Evolutionary conservation across 345 rosid genomes (phyloP).

Genomic region (Rhizophora mangle): DNA sequence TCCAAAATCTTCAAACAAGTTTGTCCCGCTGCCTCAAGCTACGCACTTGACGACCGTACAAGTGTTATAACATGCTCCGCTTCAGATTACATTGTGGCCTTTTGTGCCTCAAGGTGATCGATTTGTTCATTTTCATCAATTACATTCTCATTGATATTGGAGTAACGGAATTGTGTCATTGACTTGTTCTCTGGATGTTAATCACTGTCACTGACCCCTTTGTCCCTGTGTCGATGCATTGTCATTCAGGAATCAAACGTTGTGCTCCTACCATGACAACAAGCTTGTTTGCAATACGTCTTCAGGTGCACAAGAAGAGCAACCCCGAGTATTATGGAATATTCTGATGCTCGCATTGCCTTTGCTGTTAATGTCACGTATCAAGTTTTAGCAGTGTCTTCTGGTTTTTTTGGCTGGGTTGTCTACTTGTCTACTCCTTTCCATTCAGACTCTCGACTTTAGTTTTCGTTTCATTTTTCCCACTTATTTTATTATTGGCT

Average conservation of each 20-base stretch:
- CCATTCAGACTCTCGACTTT: neutral
- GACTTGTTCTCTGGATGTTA: too few species aligned
- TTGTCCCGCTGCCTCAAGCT: conserved; percentile 64
- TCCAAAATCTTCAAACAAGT: conserved; percentile 52
- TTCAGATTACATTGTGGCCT: conserved; percentile 43
- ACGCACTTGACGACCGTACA: conserved; percentile 46
- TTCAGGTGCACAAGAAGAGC: neutral
- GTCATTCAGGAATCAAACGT: conserved; percentile 33
- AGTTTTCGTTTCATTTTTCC: neutral
- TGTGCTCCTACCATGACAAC: conserved; percentile 35
- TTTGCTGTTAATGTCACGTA: conserved; percentile 9
- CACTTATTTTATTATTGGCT: neutral
- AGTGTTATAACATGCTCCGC: conserved; percentile 52
- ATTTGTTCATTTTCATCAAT: neutral
- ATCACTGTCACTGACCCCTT: too few species aligned
- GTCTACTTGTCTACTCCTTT: neutral
- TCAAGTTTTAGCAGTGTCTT: conserved; percentile 15
- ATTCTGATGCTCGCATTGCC: conserved; percentile 23
- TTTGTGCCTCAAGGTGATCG: conserved; percentile 54
- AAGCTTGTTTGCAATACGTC: conserved; percentile 28
- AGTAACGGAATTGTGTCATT: too few species aligned
- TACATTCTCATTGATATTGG: too few species aligned
- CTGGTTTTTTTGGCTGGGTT: neutral
- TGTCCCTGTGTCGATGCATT: too few species aligned
- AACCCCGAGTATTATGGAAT: conserved; percentile 13